phyloP scores from a whole-genome alignment of 2,329 filamentous ascomycete species.

The Penicillium sp. region DNA sequence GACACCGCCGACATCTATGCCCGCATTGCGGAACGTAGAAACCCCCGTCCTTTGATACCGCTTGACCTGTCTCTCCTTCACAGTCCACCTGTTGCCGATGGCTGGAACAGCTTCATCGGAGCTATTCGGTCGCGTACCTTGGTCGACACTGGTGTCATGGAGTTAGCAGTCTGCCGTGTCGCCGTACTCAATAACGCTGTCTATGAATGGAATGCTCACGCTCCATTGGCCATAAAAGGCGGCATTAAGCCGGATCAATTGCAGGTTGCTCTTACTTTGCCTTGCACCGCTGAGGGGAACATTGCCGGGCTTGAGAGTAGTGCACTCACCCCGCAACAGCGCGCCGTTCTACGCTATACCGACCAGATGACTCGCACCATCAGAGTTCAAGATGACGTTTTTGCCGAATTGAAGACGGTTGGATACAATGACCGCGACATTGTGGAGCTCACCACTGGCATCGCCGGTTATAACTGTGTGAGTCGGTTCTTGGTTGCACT shows the following conservation, averaged over 20 bases:
- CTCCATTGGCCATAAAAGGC: slow-evolving; percentile 57
- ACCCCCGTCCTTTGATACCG: slow-evolving; percentile 67
- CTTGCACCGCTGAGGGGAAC: slow-evolving; percentile 42
- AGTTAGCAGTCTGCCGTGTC: slow-evolving; percentile 76
- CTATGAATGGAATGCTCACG: slow-evolving; percentile 83
- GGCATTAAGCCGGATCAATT: slow-evolving; percentile 43
- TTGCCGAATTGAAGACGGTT: slow-evolving; percentile 56
- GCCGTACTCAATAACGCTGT: slow-evolving; percentile 75
- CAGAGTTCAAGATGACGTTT: slow-evolving; percentile 65
- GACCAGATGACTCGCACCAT: slow-evolving; percentile 80
- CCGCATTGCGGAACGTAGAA: slow-evolving; percentile 27
- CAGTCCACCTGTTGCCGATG: slow-evolving; percentile 70
- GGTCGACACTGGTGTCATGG: slow-evolving; percentile 56
- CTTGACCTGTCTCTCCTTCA: slow-evolving; percentile 77
- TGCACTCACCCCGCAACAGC: slow-evolving; percentile 58
- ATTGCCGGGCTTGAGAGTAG: slow-evolving; percentile 32
- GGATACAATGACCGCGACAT: slow-evolving; percentile 69
- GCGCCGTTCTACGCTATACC: slow-evolving; percentile 68
- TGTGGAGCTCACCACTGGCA: slow-evolving; percentile 79
- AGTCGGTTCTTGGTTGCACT: slow-evolving; percentile 80
- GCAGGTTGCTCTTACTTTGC: slow-evolving; percentile 53
- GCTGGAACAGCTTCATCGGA: slow-evolving; percentile 60
- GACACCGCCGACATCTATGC: slow-evolving; percentile 28
- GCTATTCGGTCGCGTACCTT: slow-evolving; percentile 53
- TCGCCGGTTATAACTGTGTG: slow-evolving; percentile 86